Evolutionary conservation across 768 basidiomycete genomes (phyloP).

Genomic region (Calocera cornea): DNA sequence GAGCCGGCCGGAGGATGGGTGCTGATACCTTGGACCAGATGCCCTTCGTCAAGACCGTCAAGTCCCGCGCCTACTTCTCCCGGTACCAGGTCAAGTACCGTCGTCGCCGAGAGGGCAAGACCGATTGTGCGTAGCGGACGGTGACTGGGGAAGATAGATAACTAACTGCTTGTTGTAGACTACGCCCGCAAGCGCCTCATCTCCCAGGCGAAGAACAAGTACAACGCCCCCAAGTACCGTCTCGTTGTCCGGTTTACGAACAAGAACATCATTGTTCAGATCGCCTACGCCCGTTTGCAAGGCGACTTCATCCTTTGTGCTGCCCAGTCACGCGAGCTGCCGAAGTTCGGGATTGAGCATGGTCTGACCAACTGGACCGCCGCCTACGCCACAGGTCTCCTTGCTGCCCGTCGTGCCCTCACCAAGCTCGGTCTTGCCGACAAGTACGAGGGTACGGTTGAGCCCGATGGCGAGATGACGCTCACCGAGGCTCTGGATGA

Average conservation of each 20-base stretch:
- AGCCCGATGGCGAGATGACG: constrained; percentile 75
- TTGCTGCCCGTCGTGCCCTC: constrained; percentile 86
- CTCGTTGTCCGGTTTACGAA: constrained; percentile 99
- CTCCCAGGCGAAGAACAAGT: constrained; percentile 99
- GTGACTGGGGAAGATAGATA: not conserved
- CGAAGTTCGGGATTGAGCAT: constrained; percentile 91
- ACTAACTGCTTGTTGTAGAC: constrained; percentile 36
- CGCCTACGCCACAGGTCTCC: constrained; percentile 93
- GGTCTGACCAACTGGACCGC: constrained; percentile 99
- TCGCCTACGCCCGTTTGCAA: constrained; percentile 93
- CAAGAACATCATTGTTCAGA: constrained; percentile 86
- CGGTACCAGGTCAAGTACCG: constrained; percentile 98
- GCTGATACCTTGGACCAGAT: constrained; percentile 17
- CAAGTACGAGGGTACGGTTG: constrained; percentile 89
- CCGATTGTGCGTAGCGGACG: constrained; percentile 60
- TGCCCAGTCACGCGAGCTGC: constrained; percentile 83
- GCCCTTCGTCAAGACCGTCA: constrained; percentile 97
- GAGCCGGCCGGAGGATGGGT: not conserved
- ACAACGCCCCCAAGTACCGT: constrained; percentile 96
- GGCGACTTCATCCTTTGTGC: constrained; percentile 87
- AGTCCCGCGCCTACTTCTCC: constrained; percentile 95
- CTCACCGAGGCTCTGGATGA: constrained; percentile 77
- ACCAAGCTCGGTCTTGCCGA: constrained; percentile 92
- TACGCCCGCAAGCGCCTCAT: constrained; percentile 96
- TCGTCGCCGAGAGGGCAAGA: constrained; percentile 94